Evolutionary conservation across 2,329 filamentous ascomycete species (phyloP).

Genomic region (Alternaria metachromatica): DNA sequence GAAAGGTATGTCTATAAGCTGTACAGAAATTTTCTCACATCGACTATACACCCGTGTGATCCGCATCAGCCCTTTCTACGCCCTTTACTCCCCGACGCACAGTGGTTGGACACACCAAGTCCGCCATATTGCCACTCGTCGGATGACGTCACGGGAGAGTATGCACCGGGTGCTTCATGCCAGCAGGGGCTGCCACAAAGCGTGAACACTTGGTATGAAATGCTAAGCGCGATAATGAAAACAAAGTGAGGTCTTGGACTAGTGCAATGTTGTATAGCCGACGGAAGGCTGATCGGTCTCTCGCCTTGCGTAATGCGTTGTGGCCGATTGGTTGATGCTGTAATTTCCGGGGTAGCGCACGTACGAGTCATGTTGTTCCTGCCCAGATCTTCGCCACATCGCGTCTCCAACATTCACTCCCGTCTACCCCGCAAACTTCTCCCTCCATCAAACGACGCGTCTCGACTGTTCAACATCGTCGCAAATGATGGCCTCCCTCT

Average conservation of each 20-base stretch:
- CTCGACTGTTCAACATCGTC: neutral
- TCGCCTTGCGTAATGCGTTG: neutral
- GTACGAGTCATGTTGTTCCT: neutral
- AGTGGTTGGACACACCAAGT: neutral
- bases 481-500: neutral
- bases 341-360: neutral
- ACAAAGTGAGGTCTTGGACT: neutral
- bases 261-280: neutral
- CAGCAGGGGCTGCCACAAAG: neutral
- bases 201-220: neutral
- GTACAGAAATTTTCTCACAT: rapidly evolving
- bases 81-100: neutral
- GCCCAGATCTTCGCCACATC: neutral
- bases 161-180: neutral
- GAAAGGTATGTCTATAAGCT: neutral
- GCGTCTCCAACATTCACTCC: neutral
- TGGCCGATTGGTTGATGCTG: neutral
- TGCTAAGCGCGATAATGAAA: neutral
- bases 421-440: neutral
- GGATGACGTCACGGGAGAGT: neutral
- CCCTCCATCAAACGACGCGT: neutral
- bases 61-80: neutral
- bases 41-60: neutral
- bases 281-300: neutral
- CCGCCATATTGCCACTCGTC: neutral